Conservation (phyloP, 805 yeast species). For the Wickerhamomyces bisporus region DNA sequence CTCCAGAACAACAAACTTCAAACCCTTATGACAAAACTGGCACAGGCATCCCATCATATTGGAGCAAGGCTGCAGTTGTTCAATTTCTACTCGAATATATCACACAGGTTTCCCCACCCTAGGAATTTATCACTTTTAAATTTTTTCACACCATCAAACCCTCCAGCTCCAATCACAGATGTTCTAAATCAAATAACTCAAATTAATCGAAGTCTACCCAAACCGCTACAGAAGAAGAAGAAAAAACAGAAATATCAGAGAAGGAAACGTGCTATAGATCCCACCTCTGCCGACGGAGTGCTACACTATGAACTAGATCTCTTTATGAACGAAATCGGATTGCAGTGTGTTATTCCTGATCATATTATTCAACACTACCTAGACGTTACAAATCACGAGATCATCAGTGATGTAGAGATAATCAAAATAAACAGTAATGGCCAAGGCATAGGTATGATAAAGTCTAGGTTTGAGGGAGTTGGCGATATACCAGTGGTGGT, state of each 20-base stretch:
- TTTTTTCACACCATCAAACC: too few species aligned
- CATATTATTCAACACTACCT: constrained; percentile 4
- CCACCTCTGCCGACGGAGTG: constrained; percentile 8
- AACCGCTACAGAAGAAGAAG: background rate
- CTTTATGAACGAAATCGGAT: background rate
- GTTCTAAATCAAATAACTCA: too few species aligned
- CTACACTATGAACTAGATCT: constrained; percentile 4
- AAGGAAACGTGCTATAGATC: constrained; percentile 1
- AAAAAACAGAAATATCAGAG: background rate
- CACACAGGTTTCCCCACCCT: too few species aligned
- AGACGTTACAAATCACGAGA: constrained; percentile 2
- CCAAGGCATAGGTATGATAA: constrained; percentile 70
- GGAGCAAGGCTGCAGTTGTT: too few species aligned
- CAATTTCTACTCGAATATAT: too few species aligned
- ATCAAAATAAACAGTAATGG: constrained; percentile 56
- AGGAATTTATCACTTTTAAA: too few species aligned
- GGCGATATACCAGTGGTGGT: constrained; percentile 59
- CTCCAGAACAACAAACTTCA: too few species aligned
- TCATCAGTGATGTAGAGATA: constrained; percentile 49
- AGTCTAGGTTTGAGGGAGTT: constrained; percentile 43
- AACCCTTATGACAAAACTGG: too few species aligned
- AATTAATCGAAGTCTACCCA: too few species aligned
- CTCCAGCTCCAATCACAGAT: too few species aligned
- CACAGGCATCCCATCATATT: too few species aligned
- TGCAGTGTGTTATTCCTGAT: constrained; percentile 4